A percentile compares a stretch with the other conserved stretches of the same genome.
These are phyloP conservation scores for Alternaria sp. DNA, from an alignment of 2,329 filamentous ascomycete species.

Conservation along the genomic window DNA sequence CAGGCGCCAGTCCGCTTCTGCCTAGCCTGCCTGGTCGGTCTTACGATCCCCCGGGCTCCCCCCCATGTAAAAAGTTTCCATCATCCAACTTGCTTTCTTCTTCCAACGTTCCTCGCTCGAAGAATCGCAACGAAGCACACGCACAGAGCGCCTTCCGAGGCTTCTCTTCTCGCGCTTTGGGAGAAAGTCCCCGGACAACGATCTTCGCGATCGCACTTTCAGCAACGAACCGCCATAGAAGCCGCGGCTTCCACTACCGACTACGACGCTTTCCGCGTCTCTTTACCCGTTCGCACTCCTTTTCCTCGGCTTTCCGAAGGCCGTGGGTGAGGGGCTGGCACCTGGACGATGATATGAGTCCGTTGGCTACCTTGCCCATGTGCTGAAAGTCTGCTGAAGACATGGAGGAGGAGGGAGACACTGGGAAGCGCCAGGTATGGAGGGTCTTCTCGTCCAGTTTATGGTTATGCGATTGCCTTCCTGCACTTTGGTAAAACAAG, in stretches of 20 bases:
- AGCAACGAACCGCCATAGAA: constrained; percentile 99
- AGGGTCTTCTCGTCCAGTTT: constrained; percentile 85
- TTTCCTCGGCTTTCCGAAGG: constrained; percentile 32
- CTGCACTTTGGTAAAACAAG: constrained; percentile 48
- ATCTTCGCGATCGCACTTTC: constrained; percentile 66
- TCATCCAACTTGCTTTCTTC: constrained; percentile 31
- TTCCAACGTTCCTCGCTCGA: constrained; percentile 88
- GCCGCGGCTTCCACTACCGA: constrained; percentile 75
- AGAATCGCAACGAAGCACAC: constrained; percentile 99
- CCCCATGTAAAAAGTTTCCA: constrained; percentile 33
- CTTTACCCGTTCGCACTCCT: constrained; percentile 64
- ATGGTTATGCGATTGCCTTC: constrained; percentile 96
- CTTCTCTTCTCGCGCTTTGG: constrained; percentile 75
- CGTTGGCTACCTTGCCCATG: constrained; percentile 59
- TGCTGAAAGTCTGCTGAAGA: constrained; percentile 32
- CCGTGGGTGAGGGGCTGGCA: constrained; percentile 55
- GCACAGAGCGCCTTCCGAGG: constrained; percentile 68
- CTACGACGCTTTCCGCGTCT: constrained; percentile 55
- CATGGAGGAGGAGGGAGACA: constrained; percentile 45
- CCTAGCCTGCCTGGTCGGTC: constrained; percentile 41
- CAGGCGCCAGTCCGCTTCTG: constrained; percentile 35
- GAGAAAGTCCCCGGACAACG: constrained; percentile 99
- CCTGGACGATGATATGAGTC: constrained; percentile 92
- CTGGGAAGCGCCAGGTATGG: constrained; percentile 44
- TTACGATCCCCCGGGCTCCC: constrained; percentile 29